These are phyloP conservation scores for Mollisia scopiformis DNA, from an alignment of 2,329 filamentous ascomycete genomes.

Conservation along the genomic window DNA sequence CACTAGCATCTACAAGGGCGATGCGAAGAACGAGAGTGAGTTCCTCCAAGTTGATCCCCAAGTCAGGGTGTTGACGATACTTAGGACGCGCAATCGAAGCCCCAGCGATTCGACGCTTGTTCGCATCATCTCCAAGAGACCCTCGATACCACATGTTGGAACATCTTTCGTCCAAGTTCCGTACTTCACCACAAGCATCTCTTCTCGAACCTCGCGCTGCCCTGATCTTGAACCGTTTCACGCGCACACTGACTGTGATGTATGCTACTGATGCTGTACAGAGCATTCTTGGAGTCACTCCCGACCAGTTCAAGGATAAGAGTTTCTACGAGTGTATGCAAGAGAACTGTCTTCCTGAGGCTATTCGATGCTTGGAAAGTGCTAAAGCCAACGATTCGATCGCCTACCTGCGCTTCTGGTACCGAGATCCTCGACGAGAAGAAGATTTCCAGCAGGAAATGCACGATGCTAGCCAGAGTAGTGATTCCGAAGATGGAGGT, in stretches of 20 bases:
- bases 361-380: conserved; percentile 77
- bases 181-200: conserved; percentile 57
- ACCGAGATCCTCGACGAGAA: conserved; percentile 70
- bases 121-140: conserved; percentile 80
- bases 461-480: conserved; percentile 43
- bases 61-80: conserved; percentile 7
- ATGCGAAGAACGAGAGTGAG: conserved; percentile 75
- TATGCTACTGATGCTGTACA: conserved; percentile 79
- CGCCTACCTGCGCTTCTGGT: conserved; percentile 86
- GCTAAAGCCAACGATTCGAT: conserved; percentile 92
- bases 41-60: conserved; percentile 21
- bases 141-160: conserved; percentile 90
- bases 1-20: conserved; percentile 74
- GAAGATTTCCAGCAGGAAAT: conserved; percentile 51
- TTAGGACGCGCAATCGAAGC: conserved; percentile 77
- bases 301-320: conserved; percentile 70
- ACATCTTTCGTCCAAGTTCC: conserved; percentile 81
- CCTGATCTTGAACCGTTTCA: conserved; percentile 85
- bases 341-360: conserved; percentile 75
- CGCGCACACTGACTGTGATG: conserved; percentile 80
- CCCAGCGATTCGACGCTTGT: conserved; percentile 76
- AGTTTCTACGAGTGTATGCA: conserved; percentile 90
- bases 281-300: conserved; percentile 73
- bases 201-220: conserved; percentile 81
- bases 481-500: conserved; percentile 49